Evolutionary conservation across 441 rosid genomes (phyloP).

Genomic region (Isatis lusitanica): DNA sequence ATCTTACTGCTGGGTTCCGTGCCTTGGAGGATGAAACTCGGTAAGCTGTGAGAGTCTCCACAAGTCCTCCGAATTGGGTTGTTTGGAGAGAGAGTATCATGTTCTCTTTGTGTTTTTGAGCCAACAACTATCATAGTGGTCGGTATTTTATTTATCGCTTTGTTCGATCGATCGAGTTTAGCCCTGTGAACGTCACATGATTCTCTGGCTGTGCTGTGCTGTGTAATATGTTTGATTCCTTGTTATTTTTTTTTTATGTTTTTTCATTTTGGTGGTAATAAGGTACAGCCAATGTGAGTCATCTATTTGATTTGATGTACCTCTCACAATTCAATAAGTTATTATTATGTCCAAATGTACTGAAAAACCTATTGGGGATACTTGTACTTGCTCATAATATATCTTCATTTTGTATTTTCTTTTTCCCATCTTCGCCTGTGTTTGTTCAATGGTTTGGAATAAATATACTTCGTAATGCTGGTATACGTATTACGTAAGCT

Average conservation of each 20-base stretch:
- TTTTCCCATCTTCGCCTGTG: not conserved
- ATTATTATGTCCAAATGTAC: constrained; percentile 14
- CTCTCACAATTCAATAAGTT: constrained; percentile 29
- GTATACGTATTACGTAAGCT: not conserved
- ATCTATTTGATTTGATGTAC: constrained; percentile 32
- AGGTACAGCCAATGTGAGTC: constrained; percentile 36
- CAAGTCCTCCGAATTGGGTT: not conserved
- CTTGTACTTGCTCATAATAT: not conserved
- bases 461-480: not conserved
- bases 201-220: constrained; percentile 32
- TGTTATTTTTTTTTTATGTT: constrained; percentile 14
- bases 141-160: constrained; percentile 33
- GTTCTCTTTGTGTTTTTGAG: constrained; percentile 35
- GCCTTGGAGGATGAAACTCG: constrained; percentile 94
- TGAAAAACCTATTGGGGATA: constrained; percentile 9
- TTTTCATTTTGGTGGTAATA: constrained; percentile 34
- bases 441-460: not conserved
- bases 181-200: constrained; percentile 25
- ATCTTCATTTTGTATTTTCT: not conserved
- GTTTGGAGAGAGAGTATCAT: constrained; percentile 27
- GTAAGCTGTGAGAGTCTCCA: constrained; percentile 39
- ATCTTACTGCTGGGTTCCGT: constrained; percentile 93
- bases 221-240: constrained; percentile 40
- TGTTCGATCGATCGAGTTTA: constrained; percentile 34
- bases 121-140: constrained; percentile 36